Base-by-base conservation (phyloP, 495 filamentous ascomycete genomes). In the Penicillium bialowiezense region DNA sequence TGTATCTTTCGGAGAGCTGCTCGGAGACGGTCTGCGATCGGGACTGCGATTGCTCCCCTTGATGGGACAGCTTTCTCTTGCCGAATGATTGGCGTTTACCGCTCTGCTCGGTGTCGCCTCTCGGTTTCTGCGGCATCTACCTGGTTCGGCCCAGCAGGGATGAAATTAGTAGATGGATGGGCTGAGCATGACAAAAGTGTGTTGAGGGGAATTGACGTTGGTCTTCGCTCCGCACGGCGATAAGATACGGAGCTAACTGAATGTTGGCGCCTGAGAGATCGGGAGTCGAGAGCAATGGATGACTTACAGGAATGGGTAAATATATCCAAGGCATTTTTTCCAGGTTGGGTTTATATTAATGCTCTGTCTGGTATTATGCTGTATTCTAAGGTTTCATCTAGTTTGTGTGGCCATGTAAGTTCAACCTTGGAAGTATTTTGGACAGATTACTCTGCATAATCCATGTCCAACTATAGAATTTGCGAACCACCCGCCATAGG, bases 11-110 rank as follows among this genome's bases (percentile, higher is more conserved):
- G 18, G 64, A 66, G 50, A 80, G 69, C 38, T 77, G 72, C 48
- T 79, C 74, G 29, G 74, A 73, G 53, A 80, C 74, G 36, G 70
- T 75, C 46, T 60, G 77, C 43, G 72, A 66, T 37, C 63, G 69
- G 48, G 66, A 64, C 48, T 65, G 60, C 48, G 65, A 56, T 49
- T 54, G 50, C 44, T 68, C 67, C 56, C 59, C 69, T 55, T 68
- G 65, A 57, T 72, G 67, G 52, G 69, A 54, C 48, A 69, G 64
- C 65, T 74, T 77, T 55, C 72, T 73, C 56, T 76, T 78, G 56
- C 66, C 69, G 59, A 56, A 67, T 47, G 65, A 67, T 58, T 72
- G 72, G 62, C 71, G 71, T 66, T 76, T 76, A 65, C 71, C 70
- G 69, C 68, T 73, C 63, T 65, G 64, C 54, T 73, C 71, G 64